phyloP scores from a whole-genome alignment of 2,329 filamentous ascomycete species.

The Phoma herbarum region DNA sequence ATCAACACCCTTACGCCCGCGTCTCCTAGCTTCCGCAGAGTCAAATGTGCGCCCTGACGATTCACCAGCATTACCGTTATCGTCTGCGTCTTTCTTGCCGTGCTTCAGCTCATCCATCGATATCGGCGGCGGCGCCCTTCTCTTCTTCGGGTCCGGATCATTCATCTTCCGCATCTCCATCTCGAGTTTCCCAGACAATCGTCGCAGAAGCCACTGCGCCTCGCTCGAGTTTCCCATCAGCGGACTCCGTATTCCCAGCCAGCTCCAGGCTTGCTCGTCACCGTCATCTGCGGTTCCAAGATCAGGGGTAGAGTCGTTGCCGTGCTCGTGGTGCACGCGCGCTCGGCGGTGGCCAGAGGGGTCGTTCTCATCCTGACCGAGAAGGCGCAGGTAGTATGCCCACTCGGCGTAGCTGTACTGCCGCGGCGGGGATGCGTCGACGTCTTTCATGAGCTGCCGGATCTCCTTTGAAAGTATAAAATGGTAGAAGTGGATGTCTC shows the following conservation, averaged over 20 bases:
- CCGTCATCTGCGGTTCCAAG: conserved; percentile 45
- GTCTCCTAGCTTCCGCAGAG: conserved; percentile 22
- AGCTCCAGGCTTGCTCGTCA: conserved; percentile 73
- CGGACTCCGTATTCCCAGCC: conserved; percentile 74
- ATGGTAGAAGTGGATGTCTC: conserved; percentile 63
- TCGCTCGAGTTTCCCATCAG: conserved; percentile 74
- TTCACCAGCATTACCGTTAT: conserved; percentile 13
- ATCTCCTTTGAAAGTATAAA: conserved; percentile 58
- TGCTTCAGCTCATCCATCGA: conserved; percentile 43
- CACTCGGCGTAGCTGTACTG: conserved; percentile 53
- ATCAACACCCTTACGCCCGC: conserved; percentile 5
- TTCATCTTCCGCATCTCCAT: conserved; percentile 46
- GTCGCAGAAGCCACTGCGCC: conserved; percentile 76
- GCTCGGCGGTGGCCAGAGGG: conserved; percentile 48
- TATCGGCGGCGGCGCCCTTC: conserved; percentile 42
- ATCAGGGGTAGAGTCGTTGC: conserved; percentile 35
- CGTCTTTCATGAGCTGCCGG: conserved; percentile 54
- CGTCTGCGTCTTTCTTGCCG: conserved; percentile 2
- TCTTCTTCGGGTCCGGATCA: conserved; percentile 24
- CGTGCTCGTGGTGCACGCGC: conserved; percentile 29
- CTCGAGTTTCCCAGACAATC: conserved; percentile 66
- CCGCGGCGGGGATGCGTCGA: conserved; percentile 50
- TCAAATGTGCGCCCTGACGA: conserved; percentile 22
- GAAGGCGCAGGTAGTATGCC: conserved; percentile 49
- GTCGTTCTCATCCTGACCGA: conserved; percentile 54